Percentiles rank a stretch among this genome's conserved stretches.
These are phyloP conservation scores for Aspergillus sp. DNA, from an alignment of 2,329 filamentous ascomycete genomes.

Conservation along the genomic window DNA sequence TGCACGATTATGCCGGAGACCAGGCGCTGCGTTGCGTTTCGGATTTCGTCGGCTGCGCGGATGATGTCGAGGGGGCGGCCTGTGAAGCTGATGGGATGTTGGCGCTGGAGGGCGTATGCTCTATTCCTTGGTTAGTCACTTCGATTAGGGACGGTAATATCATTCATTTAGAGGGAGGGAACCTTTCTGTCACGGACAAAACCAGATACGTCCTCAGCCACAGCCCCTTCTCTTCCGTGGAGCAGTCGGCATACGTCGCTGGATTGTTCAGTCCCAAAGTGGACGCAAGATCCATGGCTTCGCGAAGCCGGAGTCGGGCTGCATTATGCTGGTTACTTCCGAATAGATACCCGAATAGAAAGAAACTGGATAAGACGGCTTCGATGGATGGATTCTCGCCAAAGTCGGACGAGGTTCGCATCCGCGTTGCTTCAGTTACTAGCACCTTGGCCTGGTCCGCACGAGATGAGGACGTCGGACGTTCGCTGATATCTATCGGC, in stretches of 20 bases:
- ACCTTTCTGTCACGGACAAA: conserved; percentile 39
- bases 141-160: neutral
- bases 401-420: conserved; percentile 44
- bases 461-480: conserved; percentile 34
- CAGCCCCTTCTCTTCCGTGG: conserved; percentile 40
- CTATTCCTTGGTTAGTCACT: neutral
- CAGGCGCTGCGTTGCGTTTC: neutral
- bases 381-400: conserved; percentile 43
- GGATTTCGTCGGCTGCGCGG: conserved; percentile 34
- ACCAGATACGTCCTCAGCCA: conserved; percentile 38
- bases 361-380: conserved; percentile 66
- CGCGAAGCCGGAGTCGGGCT: conserved; percentile 75
- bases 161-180: neutral
- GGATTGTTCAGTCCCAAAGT: conserved; percentile 43
- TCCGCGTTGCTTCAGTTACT: conserved; percentile 45
- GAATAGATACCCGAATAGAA: conserved; percentile 71
- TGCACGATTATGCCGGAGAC: conserved; percentile 44
- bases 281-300: conserved; percentile 55
- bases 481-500: conserved; percentile 46
- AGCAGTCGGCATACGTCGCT: conserved; percentile 37
- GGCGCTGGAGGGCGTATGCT: conserved; percentile 29
- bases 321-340: conserved; percentile 72
- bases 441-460: conserved; percentile 42
- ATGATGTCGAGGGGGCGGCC: conserved; percentile 43
- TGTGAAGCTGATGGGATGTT: conserved; percentile 44